A percentile compares a stretch with the other conserved stretches of the same genome.
These are phyloP conservation scores for Arthrinium puccinioides DNA, from an alignment of 2,329 filamentous ascomycete genomes.

Conservation along the genomic window DNA sequence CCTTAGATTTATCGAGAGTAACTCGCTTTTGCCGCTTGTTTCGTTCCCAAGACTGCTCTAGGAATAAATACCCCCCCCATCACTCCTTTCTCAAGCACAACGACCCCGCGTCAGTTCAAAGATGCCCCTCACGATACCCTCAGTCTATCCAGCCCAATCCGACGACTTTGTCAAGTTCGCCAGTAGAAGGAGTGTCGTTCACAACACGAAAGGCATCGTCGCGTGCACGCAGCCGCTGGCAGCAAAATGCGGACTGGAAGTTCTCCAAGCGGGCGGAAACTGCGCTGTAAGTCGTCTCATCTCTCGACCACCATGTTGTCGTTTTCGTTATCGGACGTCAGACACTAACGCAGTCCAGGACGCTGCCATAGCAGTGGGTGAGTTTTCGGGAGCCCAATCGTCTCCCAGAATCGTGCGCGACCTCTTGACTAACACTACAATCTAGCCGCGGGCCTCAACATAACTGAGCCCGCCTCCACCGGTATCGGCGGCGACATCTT, in stretches of 20 bases:
- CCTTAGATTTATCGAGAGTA: too few relatives aligned
- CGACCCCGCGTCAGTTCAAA: too few relatives aligned
- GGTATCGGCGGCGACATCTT: conserved; percentile 98
- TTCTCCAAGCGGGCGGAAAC: conserved; percentile 86
- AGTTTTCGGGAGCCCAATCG: too few relatives aligned
- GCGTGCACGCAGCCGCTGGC: conserved; percentile 86
- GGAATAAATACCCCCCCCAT: too few relatives aligned
- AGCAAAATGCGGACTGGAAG: conserved; percentile 75
- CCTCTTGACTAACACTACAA: not conserved
- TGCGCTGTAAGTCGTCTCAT: conserved; percentile 61
- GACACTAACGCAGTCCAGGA: conserved; percentile 48
- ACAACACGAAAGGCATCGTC: conserved; percentile 88
- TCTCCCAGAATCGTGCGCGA: too few relatives aligned
- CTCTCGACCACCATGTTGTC: not conserved
- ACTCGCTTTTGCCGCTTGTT: too few relatives aligned
- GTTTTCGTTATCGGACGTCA: conserved; percentile 6
- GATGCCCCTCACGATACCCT: conserved; percentile 43
- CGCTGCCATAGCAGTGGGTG: conserved; percentile 88
- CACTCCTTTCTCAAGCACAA: too few relatives aligned
- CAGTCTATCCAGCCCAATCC: conserved; percentile 38
- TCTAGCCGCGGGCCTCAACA: conserved; percentile 78
- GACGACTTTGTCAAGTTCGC: conserved; percentile 57
- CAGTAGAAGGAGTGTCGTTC: conserved; percentile 83
- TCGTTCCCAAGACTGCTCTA: too few relatives aligned
- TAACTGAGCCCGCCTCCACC: conserved; percentile 88